Evolutionary conservation across 2,329 filamentous ascomycete species (phyloP).

Genomic region (Botrytis sinoallii): DNA sequence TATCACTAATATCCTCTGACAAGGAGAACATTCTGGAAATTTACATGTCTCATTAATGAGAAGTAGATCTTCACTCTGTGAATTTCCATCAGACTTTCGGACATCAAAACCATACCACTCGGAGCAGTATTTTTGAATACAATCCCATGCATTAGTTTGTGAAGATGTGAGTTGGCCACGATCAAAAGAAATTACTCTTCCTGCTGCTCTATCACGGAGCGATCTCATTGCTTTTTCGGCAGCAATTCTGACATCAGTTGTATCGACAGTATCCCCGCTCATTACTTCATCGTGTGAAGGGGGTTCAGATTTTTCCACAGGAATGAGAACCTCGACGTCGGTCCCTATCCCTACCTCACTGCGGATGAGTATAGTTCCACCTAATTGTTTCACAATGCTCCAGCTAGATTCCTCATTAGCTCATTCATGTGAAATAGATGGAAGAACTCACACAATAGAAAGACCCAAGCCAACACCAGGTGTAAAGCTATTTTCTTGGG

Average conservation of each 20-base stretch:
- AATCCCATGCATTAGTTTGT: slow-evolving; percentile 27
- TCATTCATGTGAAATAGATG: not conserved
- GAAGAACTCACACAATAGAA: slow-evolving; percentile 42
- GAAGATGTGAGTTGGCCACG: slow-evolving; percentile 15
- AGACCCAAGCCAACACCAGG: slow-evolving; percentile 42
- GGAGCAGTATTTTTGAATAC: slow-evolving; percentile 31
- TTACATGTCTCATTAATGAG: slow-evolving; percentile 22
- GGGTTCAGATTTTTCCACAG: slow-evolving; percentile 15
- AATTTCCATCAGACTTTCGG: not conserved
- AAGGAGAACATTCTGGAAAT: slow-evolving; percentile 9
- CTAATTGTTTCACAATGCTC: slow-evolving; percentile 42
- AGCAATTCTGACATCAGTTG: not conserved
- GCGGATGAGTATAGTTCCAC: slow-evolving; percentile 55
- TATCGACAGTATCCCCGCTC: slow-evolving; percentile 15
- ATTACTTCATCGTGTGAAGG: not conserved
- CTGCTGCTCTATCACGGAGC: slow-evolving; percentile 22
- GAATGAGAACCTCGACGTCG: slow-evolving; percentile 45
- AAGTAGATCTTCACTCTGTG: slow-evolving; percentile 17
- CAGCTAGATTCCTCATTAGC: slow-evolving; percentile 12
- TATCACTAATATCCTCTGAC: slow-evolving; percentile 27
- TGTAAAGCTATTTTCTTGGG: slow-evolving; percentile 57
- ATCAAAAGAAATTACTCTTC: slow-evolving; percentile 26
- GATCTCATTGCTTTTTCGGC: slow-evolving; percentile 24
- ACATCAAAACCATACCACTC: slow-evolving; percentile 34
- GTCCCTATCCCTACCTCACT: slow-evolving; percentile 52